A percentile compares a stretch with the other conserved stretches of the same genome.
Evolutionary conservation across 306 rosid genomes (phyloP).

Genomic region (Myrica gale): DNA sequence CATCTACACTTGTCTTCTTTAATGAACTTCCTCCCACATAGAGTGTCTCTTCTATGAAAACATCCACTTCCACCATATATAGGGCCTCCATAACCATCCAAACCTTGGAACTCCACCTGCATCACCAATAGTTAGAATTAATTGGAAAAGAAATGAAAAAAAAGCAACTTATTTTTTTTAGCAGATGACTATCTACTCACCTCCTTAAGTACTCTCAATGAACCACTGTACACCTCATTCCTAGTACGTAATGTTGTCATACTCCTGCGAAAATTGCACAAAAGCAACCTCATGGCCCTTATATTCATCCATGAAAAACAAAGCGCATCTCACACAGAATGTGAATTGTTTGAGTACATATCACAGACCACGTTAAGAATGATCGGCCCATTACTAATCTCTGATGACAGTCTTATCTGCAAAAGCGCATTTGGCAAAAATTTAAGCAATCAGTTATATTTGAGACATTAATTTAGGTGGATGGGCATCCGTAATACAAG

Average conservation of each 20-base stretch:
- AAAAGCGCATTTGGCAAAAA: conserved; percentile 5
- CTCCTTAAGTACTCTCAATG: too few species aligned
- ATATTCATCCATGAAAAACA: too few species aligned
- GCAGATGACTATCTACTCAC: too few species aligned
- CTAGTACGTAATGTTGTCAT: too few species aligned
- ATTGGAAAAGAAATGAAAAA: too few species aligned
- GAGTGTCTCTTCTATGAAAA: conserved; percentile 69
- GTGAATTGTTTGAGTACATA: conserved; percentile 47
- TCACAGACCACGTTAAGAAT: conserved; percentile 82
- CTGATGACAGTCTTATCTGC: conserved; percentile 83
- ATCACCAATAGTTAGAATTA: not conserved
- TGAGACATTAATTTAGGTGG: too few species aligned
- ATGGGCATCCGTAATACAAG: too few species aligned
- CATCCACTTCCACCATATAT: not conserved
- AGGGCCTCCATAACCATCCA: conserved; percentile 1
- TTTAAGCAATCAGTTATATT: too few species aligned
- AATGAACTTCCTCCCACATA: conserved; percentile 55
- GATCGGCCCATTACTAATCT: conserved; percentile 67
- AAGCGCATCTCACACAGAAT: conserved; percentile 13
- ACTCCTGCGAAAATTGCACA: too few species aligned
- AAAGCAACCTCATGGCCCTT: too few species aligned
- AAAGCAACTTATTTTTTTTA: too few species aligned
- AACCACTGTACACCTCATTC: too few species aligned
- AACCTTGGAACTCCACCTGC: not conserved
- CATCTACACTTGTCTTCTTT: conserved; percentile 28